A percentile compares a stretch with the other conserved stretches of the same genome.
Conservation (phyloP, 441 rosid species). For the Arabidopsis hybrid region DNA sequence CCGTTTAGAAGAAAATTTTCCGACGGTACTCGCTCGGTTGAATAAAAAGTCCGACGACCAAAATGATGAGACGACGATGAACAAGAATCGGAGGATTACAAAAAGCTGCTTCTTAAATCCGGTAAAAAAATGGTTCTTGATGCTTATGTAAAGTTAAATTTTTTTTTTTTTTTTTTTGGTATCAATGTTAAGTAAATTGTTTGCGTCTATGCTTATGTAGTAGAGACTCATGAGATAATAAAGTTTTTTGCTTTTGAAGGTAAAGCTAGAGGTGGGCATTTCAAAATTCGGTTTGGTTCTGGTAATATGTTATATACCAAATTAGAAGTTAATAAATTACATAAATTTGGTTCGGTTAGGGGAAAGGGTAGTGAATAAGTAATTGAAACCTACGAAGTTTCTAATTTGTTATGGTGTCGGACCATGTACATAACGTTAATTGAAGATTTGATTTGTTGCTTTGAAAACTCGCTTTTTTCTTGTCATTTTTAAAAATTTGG, state of each 20-base stretch:
- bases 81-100: no score
- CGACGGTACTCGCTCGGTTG: no score
- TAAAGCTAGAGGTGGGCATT: neutral
- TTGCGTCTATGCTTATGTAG: constrained; percentile 47
- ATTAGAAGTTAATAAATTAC: neutral
- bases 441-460: constrained; percentile 2
- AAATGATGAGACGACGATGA: no score
- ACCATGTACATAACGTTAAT: neutral
- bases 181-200: no score
- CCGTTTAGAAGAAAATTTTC: no score
- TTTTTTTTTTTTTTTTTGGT: no score
- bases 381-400: neutral
- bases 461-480: neutral
- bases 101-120: no score
- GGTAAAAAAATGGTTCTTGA: no score
- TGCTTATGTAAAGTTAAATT: no score
- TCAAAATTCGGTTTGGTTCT: neutral
- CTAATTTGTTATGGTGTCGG: neutral
- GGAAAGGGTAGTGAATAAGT: neutral
- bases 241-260: neutral
- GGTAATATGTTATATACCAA: neutral
- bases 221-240: neutral
- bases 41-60: no score
- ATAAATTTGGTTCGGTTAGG: neutral
- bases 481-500: neutral